phyloP scores from a whole-genome alignment of 2,329 filamentous ascomycete species.

The Corynespora cassiicola region DNA sequence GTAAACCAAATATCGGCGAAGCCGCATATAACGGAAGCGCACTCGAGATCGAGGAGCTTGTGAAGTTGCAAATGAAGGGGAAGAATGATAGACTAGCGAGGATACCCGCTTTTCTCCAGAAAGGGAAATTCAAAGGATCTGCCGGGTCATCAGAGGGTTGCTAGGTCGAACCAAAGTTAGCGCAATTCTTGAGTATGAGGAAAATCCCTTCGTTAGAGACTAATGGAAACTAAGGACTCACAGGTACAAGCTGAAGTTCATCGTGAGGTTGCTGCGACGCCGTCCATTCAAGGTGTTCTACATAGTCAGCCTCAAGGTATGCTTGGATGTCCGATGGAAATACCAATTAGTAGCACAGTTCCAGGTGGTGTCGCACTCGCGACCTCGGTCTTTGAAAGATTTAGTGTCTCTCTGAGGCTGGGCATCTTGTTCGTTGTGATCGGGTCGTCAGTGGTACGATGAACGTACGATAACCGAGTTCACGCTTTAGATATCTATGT shows the following conservation, averaged over 20 bases:
- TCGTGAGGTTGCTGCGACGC: constrained; percentile 39
- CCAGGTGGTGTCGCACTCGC: constrained; percentile 47
- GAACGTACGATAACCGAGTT: too few relatives aligned
- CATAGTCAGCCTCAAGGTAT: background rate
- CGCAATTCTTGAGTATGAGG: too few relatives aligned
- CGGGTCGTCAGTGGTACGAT: background rate
- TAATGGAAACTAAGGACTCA: too few relatives aligned
- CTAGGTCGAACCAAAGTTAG: too few relatives aligned
- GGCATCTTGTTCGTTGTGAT: constrained; percentile 32
- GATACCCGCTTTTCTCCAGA: constrained; percentile 44
- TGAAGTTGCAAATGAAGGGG: constrained; percentile 47
- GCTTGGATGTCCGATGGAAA: constrained; percentile 3
- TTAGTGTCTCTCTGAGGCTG: constrained; percentile 42
- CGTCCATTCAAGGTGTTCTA: constrained; percentile 37
- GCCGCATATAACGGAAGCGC: constrained; percentile 43
- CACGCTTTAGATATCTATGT: too few relatives aligned
- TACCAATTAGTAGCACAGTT: constrained; percentile 48
- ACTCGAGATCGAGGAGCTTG: constrained; percentile 42
- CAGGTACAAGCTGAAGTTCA: constrained; percentile 48
- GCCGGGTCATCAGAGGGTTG: constrained; percentile 47
- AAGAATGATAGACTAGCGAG: constrained; percentile 46
- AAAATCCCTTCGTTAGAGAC: too few relatives aligned
- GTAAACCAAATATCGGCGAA: constrained; percentile 36
- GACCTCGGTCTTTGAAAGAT: constrained; percentile 48
- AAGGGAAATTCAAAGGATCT: constrained; percentile 50